phyloP scores from a whole-genome alignment of 1,284 basidiomycete genomes.

The Phlebopus sp. region DNA sequence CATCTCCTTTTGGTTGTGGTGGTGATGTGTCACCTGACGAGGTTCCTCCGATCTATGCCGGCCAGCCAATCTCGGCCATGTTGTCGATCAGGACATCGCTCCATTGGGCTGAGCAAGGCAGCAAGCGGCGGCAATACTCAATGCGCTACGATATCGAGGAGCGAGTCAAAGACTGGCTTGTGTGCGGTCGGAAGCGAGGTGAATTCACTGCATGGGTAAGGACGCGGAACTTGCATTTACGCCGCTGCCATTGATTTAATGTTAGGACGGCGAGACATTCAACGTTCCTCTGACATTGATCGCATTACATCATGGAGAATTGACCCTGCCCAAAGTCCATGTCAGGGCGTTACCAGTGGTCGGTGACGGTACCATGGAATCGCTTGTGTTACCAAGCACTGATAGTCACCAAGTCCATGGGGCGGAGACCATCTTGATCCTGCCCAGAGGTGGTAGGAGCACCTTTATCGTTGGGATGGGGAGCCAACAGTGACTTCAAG shows the following conservation, averaged over 20 bases:
- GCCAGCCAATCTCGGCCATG: constrained; percentile 68
- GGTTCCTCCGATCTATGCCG: constrained; percentile 61
- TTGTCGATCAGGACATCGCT: constrained; percentile 68
- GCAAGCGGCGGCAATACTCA: constrained; percentile 42
- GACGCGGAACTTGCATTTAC: constrained; percentile 1
- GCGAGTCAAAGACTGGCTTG: constrained; percentile 74
- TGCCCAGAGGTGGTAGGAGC: constrained; percentile 74
- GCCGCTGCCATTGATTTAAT: constrained; percentile 9
- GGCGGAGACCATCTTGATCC: constrained; percentile 68
- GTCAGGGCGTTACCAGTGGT: constrained; percentile 57
- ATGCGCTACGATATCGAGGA: constrained; percentile 79
- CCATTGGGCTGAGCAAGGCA: constrained; percentile 62
- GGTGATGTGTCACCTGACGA: constrained; percentile 22
- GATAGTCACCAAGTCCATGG: constrained; percentile 78
- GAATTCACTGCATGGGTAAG: constrained; percentile 68
- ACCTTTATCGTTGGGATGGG: constrained; percentile 78
- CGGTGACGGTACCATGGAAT: constrained; percentile 50
- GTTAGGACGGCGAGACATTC: constrained; percentile 57
- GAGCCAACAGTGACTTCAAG: constrained; percentile 11
- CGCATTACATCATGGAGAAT: constrained; percentile 74
- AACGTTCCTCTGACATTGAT: constrained; percentile 67
- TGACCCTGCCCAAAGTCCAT: constrained; percentile 66
- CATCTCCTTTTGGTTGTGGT: constrained; percentile 28
- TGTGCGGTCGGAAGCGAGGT: constrained; percentile 77
- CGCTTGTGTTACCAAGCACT: constrained; percentile 55